Base-by-base conservation (phyloP, 2,329 filamentous ascomycete genomes). In the Alternaria brassicicola region DNA sequence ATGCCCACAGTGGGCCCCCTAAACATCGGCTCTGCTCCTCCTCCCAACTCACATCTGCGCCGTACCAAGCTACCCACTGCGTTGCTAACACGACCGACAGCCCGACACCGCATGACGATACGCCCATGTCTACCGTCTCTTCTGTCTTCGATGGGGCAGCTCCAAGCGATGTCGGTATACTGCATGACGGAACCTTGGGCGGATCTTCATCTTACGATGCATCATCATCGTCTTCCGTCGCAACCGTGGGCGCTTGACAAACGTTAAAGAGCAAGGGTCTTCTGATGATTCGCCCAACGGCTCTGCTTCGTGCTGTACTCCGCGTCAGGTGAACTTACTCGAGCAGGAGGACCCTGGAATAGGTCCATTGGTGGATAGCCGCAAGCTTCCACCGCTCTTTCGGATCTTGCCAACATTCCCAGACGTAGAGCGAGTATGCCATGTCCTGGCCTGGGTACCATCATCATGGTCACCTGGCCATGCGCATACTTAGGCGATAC, bases 381-480 rank as follows among this genome's bases (percentile, higher is more conserved):
- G 57, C 43, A 26, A 47, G 36, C 55, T 63, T 57, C 66, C 64
- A 69, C 67, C 67, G 67, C 67, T 69, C 58, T 68, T 69, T 67
- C 59, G 49, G 28, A 26, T 39, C 39, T 36, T 52, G 51, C 45
- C 57, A 58, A 48, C 56, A 28, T n/a, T 45, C 23, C 60, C 53
- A 47, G 49, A 54, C 48, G 51, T 52, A 30, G 30, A 41, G 55
- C 30, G 52, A 62, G 51, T 51, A 52, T 42, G 43, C 21, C 38
- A 42, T 41, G 25, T 54, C 36, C 46, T 52, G 25, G 38, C 31
- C 53, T 57, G 33, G 41, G 48, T 51, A 33, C 23, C 48, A 47
- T 46, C 38, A 43, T 41, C 48, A 51, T 55, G 59, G 61, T 70
- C 70, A 73, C 66, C 57, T 71, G 69, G 61, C 53, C 60, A 52